These are phyloP conservation scores for Ophiosphaerella narmari DNA, from an alignment of 2,329 filamentous ascomycete species.

Conservation along the genomic window DNA sequence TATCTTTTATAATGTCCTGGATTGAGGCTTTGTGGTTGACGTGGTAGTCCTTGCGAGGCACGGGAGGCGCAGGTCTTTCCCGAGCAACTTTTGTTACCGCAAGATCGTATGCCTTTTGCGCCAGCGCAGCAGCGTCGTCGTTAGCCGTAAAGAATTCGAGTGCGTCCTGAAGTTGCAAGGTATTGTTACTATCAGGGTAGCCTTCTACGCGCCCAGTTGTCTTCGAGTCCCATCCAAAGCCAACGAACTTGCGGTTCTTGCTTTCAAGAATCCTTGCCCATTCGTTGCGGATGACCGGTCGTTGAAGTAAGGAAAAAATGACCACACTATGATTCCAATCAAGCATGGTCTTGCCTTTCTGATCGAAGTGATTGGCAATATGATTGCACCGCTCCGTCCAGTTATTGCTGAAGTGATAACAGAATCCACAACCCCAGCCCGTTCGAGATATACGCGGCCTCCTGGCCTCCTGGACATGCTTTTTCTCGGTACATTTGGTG, in stretches of 20 bases:
- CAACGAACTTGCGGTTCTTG: conserved; percentile 13
- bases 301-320: conserved; percentile 67
- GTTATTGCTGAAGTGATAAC: conserved; percentile 63
- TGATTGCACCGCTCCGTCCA: conserved; percentile 69
- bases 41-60: conserved; percentile 18
- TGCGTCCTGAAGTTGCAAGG: conserved; percentile 30
- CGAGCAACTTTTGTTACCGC: conserved; percentile 11
- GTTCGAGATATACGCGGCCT: conserved; percentile 47
- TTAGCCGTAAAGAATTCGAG: conserved; percentile 31
- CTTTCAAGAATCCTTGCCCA: conserved; percentile 51
- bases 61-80: conserved; percentile 4
- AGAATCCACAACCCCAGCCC: conserved; percentile 71
- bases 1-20: conserved; percentile 1
- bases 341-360: conserved; percentile 55
- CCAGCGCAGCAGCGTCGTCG: conserved; percentile 23
- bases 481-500: conserved; percentile 56
- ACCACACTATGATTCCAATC: conserved; percentile 70
- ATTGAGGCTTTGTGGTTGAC: background rate
- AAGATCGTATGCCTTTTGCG: conserved; percentile 24
- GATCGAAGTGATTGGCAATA: conserved; percentile 67
- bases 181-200: conserved; percentile 24
- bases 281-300: conserved; percentile 61
- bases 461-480: conserved; percentile 48
- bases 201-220: conserved; percentile 36
- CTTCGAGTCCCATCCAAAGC: conserved; percentile 29